Evolutionary conservation across 176 grass and related monocot genomes (phyloP), one percentile per base, ranked within the genome.

Genomic region (barley (Hordeum vulgare)): DNA sequence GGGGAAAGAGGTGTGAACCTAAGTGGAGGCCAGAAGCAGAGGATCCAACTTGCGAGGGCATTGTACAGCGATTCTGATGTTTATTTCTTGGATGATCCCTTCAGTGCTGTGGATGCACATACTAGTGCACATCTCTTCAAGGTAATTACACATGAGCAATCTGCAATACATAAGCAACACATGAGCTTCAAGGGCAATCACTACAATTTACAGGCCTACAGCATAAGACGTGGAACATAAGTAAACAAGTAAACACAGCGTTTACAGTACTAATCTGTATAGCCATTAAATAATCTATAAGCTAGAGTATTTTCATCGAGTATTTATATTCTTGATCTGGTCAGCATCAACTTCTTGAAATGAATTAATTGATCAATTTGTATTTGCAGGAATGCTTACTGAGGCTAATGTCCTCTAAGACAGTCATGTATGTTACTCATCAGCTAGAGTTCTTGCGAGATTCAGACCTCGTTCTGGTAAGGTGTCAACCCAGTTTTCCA

Each of bases 21-120:
- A n/a, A 97, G 94, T 74, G 94, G 94, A 24, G 94, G 94, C 7
- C 94, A 97, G 92, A 97, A 97, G 80, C 94, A 97, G 74, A 94
- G 94, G 86, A 90, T 97, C 80, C 94, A 97, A 70, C 79, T 97
- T 68, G 92, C 94, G 23, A 93, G 94, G 81, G 90, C 94, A 72
- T 76, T 97, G 73, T 97, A 97, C 66, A 90, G 73, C 60, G 39
- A 94, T 60, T 80, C 92, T 47, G 92, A 97, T 77, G 83, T 94
- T 75, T 92, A 89, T 49, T 84, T 97, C 45, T 83, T 94, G 81
- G 94, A 97, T 87, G 94, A 97, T 64, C 92, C 94, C 66, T 97
- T 97, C 86, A 97, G 94, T 84, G 92, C 92, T 39, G 94, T 97
- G 28, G 94, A 97, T 87, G 94, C 90, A 8, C 94, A 97, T 56